phyloP scores from a whole-genome alignment of 345 rosid genomes.

The Diplotaxis tenuifolia region DNA sequence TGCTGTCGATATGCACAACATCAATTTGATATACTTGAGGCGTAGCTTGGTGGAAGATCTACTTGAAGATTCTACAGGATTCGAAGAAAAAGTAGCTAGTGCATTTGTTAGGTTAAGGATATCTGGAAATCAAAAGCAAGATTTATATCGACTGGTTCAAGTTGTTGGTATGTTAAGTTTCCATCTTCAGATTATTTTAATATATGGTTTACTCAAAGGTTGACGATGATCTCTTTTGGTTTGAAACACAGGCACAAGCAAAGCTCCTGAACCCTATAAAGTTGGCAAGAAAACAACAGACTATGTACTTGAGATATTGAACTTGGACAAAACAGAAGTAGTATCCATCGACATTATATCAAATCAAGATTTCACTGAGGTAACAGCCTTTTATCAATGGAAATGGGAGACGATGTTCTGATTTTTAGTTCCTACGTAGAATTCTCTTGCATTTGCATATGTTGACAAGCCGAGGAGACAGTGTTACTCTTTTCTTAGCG shows the following conservation, averaged over 20 bases:
- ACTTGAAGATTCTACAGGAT: conserved; percentile 68
- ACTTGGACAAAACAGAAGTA: conserved; percentile 85
- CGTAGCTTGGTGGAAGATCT: conserved; percentile 88
- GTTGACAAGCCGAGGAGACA: conserved; percentile 4
- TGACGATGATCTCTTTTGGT: conserved; percentile 19
- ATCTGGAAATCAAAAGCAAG: conserved; percentile 95
- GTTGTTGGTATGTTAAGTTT: conserved; percentile 67
- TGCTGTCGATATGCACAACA: conserved; percentile 86
- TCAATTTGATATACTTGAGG: conserved; percentile 77
- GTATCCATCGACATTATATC: conserved; percentile 88
- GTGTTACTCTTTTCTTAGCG: conserved; percentile 4
- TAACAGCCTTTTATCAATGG: not conserved
- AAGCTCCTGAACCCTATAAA: conserved; percentile 75
- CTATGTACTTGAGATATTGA: conserved; percentile 77
- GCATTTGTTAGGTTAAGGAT: conserved; percentile 93
- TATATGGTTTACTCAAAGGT: conserved; percentile 6
- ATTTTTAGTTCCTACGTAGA: not conserved
- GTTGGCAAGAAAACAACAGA: conserved; percentile 84
- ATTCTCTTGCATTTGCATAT: conserved; percentile 22
- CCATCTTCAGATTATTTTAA: conserved; percentile 2
- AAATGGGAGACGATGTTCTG: not conserved
- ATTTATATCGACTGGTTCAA: conserved; percentile 93
- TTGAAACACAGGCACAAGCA: conserved; percentile 69
- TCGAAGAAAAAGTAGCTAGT: conserved; percentile 81
- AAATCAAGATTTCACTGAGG: conserved; percentile 99